A percentile compares a stretch with the other conserved stretches of the same genome.
Conservation (phyloP, 257 asterid species). For the Plantago ovata region DNA sequence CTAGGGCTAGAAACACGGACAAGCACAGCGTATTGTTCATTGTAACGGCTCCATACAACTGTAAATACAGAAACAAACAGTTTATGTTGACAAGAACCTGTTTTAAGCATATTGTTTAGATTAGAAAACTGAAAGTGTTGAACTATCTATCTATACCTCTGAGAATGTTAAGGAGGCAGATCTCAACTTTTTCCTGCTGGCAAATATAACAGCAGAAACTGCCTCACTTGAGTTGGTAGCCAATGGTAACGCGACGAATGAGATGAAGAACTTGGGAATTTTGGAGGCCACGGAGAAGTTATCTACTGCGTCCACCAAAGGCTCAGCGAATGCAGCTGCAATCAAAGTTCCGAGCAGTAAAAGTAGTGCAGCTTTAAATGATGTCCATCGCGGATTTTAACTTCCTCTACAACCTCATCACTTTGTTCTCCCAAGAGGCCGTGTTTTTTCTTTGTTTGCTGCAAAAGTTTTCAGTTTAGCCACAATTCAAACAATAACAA, state of each 20-base stretch:
- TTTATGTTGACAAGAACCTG: no score
- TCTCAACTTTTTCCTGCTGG: constrained; percentile 70
- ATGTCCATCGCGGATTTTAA: constrained; percentile 40
- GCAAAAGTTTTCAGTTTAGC: constrained; percentile 19
- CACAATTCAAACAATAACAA: background rate
- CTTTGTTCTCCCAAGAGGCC: constrained; percentile 52
- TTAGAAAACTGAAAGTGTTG: no score
- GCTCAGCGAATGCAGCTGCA: constrained; percentile 96
- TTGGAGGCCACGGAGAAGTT: constrained; percentile 79
- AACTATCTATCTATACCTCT: constrained; percentile 75
- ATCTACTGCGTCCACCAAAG: constrained; percentile 82
- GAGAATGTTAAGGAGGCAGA: constrained; percentile 90
- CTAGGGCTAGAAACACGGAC: constrained; percentile 82
- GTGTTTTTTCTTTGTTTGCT: constrained; percentile 81
- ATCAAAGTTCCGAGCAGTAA: constrained; percentile 68
- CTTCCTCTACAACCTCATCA: constrained; percentile 61
- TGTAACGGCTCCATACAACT: constrained; percentile 89
- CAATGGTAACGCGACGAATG: constrained; percentile 77
- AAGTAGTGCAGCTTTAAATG: constrained; percentile 61
- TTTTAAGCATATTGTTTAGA: no score
- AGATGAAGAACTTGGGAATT: constrained; percentile 87
- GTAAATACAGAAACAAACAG: constrained; percentile 15
- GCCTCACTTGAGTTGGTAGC: constrained; percentile 99
- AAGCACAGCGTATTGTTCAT: constrained; percentile 86
- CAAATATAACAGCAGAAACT: constrained; percentile 81